Base-by-base conservation (phyloP, 2,329 filamentous ascomycete species). In the Rhinocladiella similis region DNA sequence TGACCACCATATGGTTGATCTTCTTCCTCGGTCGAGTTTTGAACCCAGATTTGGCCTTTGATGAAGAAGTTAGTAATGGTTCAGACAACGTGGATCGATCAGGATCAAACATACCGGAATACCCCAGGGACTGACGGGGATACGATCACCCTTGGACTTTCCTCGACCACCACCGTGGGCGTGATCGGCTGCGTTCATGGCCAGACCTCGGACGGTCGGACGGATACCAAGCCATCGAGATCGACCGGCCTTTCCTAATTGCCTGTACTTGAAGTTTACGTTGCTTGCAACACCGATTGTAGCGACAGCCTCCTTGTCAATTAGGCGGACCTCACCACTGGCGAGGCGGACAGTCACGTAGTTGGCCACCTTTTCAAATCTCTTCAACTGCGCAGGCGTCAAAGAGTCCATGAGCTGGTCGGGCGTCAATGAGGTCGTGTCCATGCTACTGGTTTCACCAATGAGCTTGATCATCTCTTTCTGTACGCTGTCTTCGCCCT, bases 171-270 rank as follows among this genome's bases (percentile, higher is more conserved):
- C 94, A 83, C 94, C 94, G 74, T 99, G 94, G 69, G 94, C 94
- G 82, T 99, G 94, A 70, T 99, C 94, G 67, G 86, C 89, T 85
- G 93, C 91, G 80, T 99, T 99, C 95, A 99, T 99, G 62, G 95
- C 94, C 67, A 97, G 78, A 88, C 94, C 95, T 80, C 95, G 87
- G 43, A 99, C 94, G 0, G 94, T 97, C 14, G 94, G 94, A 65
- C 94, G 83, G 69, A 95, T 96, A 70, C 94, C 94, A 64, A 97
- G 76, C 92, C 91, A 97, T 69, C 94, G 85, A 66, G 88, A 91
- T 68, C 95, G 85, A 70, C 94, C 94, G 66, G 94, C 94, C 78
- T 99, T 99, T 67, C 95, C 95, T 55, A 99, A 82, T 69, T 94
- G 90, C 63, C 85, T 82, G 74, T 95, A 96, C 65, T 96, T 90